A percentile compares a stretch with the other conserved stretches of the same genome.
These are phyloP conservation scores for Trichosporon ovoides DNA, from an alignment of 1,284 basidiomycete species.

Conservation along the genomic window DNA sequence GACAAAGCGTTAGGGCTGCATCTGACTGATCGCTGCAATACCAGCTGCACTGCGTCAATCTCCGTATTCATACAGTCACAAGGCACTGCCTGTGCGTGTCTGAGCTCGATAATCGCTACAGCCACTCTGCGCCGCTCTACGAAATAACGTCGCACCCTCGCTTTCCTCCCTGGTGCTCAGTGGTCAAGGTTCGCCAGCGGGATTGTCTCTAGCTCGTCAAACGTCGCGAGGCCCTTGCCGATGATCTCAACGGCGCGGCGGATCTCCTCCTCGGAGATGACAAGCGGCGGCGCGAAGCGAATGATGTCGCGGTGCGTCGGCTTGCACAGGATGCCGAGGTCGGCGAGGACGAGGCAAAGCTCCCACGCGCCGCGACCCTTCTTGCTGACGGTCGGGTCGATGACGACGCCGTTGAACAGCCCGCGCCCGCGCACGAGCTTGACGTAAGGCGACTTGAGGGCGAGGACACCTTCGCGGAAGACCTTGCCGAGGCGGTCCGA, in stretches of 20 bases:
- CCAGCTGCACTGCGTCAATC: no score
- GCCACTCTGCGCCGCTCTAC: background rate
- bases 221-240: constrained; percentile 59
- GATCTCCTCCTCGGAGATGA: constrained; percentile 82
- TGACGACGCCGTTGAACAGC: constrained; percentile 88
- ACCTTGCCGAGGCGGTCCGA: constrained; percentile 72
- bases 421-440: constrained; percentile 76
- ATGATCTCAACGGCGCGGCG: constrained; percentile 60
- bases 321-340: constrained; percentile 73
- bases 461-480: constrained; percentile 66
- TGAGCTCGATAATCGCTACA: no score
- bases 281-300: constrained; percentile 89
- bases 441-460: constrained; percentile 65
- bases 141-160: background rate
- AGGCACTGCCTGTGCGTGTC: no score
- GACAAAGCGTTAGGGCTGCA: no score
- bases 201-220: constrained; percentile 67
- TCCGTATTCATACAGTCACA: no score
- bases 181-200: constrained; percentile 51
- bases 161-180: background rate
- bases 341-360: constrained; percentile 87
- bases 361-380: constrained; percentile 90
- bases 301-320: constrained; percentile 75
- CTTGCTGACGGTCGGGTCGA: constrained; percentile 72
- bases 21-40: no score